Conservation (phyloP, 306 rosid species). For the Cicer pinnatifidum region DNA sequence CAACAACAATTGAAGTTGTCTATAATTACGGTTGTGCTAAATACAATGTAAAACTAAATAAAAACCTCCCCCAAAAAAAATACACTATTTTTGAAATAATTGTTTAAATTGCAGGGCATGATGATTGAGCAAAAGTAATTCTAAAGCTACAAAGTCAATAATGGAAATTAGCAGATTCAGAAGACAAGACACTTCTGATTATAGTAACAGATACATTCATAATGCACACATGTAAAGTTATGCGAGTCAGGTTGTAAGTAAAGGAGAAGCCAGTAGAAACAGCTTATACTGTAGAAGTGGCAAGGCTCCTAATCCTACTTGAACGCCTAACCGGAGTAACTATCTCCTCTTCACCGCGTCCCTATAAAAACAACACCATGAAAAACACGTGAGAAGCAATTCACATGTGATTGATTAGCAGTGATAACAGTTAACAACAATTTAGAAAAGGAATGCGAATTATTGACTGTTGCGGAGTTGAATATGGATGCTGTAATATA, state of each 20-base stretch:
- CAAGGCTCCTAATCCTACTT: slow-evolving; percentile 64
- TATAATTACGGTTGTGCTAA: too few relatives aligned
- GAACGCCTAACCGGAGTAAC: slow-evolving; percentile 91
- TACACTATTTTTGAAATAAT: too few relatives aligned
- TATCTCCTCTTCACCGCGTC: slow-evolving; percentile 16
- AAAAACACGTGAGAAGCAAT: slow-evolving; percentile 18
- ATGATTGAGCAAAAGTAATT: background rate
- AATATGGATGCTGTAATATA: too few relatives aligned
- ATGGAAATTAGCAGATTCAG: slow-evolving; percentile 27
- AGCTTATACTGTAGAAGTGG: slow-evolving; percentile 55
- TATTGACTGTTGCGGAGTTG: too few relatives aligned
- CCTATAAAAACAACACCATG: slow-evolving; percentile 47
- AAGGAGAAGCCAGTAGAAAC: slow-evolving; percentile 26
- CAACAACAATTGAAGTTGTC: too few relatives aligned
- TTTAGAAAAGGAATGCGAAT: too few relatives aligned
- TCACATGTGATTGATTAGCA: background rate
- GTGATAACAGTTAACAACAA: slow-evolving; percentile 4
- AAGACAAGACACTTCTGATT: slow-evolving; percentile 49
- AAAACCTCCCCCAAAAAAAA: too few relatives aligned
- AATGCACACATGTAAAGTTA: background rate
- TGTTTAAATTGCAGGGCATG: too few relatives aligned
- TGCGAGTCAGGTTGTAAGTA: slow-evolving; percentile 16
- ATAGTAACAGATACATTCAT: slow-evolving; percentile 8
- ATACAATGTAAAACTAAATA: too few relatives aligned
- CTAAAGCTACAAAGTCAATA: slow-evolving; percentile 34